A percentile compares a stretch with the other conserved stretches of the same genome.
Conservation (phyloP, 2,329 filamentous ascomycete species). For the Hymenoscyphus infarciens region DNA sequence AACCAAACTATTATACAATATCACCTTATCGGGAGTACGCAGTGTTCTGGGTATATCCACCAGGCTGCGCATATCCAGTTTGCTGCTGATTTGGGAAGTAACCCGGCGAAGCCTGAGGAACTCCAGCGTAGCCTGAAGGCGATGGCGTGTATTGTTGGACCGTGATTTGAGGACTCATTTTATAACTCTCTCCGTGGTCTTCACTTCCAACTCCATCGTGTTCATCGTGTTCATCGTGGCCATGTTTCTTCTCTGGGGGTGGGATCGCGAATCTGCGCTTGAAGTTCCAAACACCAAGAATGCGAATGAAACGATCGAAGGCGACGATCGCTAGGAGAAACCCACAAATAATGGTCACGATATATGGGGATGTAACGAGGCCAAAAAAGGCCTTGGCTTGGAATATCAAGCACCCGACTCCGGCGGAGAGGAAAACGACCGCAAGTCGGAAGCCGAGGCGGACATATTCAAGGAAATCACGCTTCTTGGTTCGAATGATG, state of each 20-base stretch:
- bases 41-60: not conserved
- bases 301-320: constrained; percentile 9
- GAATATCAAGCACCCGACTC: constrained; percentile 6
- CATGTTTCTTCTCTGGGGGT: constrained; percentile 5
- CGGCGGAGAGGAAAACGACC: constrained; percentile 10
- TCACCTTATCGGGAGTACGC: not conserved
- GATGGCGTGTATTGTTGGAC: not conserved
- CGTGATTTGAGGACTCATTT: not conserved
- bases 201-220: not conserved
- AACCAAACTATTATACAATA: not conserved
- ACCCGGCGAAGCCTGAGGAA: not conserved
- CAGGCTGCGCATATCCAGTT: not conserved
- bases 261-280: constrained; percentile 11
- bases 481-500: constrained; percentile 15
- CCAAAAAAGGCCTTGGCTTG: not conserved
- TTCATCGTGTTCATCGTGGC: constrained; percentile 3
- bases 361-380: constrained; percentile 9
- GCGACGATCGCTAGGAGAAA: constrained; percentile 3
- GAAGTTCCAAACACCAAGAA: constrained; percentile 8
- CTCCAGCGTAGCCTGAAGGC: not conserved
- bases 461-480: constrained; percentile 10
- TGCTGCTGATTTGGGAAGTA: not conserved
- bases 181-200: constrained; percentile 3
- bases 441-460: constrained; percentile 10
- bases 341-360: constrained; percentile 9